These are phyloP conservation scores for Sutorius australiensis DNA, from an alignment of 768 basidiomycete genomes.

Conservation along the genomic window DNA sequence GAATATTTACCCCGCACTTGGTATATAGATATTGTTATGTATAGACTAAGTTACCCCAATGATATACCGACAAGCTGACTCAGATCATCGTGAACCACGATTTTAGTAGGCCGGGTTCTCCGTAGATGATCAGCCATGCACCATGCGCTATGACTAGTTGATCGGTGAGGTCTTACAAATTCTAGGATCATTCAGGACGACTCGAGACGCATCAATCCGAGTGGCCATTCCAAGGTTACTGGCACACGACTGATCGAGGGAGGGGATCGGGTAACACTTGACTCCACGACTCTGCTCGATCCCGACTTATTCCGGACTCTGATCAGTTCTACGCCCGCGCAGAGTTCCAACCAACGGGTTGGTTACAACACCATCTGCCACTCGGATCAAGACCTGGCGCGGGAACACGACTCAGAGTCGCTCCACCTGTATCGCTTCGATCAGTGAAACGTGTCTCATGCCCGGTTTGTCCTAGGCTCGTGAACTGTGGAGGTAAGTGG, in stretches of 20 bases:
- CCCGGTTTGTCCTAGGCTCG: background rate
- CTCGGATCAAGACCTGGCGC: background rate
- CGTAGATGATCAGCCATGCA: too few species aligned
- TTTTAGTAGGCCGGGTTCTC: too few species aligned
- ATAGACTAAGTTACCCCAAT: too few species aligned
- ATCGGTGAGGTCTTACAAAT: too few species aligned
- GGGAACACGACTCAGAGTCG: background rate
- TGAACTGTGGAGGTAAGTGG: too few species aligned
- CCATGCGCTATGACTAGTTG: too few species aligned
- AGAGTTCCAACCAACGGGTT: background rate
- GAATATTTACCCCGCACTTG: slow-evolving; percentile 3
- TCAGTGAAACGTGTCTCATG: background rate
- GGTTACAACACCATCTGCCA: background rate
- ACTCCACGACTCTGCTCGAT: background rate
- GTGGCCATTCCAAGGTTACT: background rate
- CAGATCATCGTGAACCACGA: too few species aligned
- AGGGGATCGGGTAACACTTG: background rate
- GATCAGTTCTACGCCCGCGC: background rate
- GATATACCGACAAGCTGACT: too few species aligned
- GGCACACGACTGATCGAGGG: background rate
- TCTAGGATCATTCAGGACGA: background rate
- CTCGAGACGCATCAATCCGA: background rate
- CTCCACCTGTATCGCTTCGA: background rate
- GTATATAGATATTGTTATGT: background rate
- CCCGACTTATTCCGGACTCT: background rate